These are phyloP conservation scores for Candida mattraensis DNA, from an alignment of 805 yeast genomes.

Conservation along the genomic window DNA sequence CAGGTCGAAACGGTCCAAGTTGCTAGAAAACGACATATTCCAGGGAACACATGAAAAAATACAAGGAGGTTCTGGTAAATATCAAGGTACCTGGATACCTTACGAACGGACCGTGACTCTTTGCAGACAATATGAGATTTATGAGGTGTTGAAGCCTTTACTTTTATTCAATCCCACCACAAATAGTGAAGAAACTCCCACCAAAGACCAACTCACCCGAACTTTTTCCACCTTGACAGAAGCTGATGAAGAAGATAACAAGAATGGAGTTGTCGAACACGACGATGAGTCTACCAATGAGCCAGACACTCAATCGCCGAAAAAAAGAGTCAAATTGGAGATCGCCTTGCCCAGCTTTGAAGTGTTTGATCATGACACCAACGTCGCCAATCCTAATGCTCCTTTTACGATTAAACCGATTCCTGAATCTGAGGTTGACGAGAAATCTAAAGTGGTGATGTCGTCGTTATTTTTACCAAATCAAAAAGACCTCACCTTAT, in stretches of 20 bases:
- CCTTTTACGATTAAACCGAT: slow-evolving; percentile 53
- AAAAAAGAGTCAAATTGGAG: slow-evolving; percentile 13
- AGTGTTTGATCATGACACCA: slow-evolving; percentile 38
- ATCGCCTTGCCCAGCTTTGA: slow-evolving; percentile 25
- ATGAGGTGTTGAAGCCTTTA: slow-evolving; percentile 51
- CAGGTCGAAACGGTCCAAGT: slow-evolving; percentile 59
- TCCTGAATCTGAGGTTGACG: slow-evolving; percentile 25
- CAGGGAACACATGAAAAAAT: slow-evolving; percentile 68
- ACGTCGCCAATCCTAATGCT: slow-evolving; percentile 40
- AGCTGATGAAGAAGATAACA: slow-evolving; percentile 14
- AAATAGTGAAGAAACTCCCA: slow-evolving; percentile 42
- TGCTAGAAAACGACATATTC: slow-evolving; percentile 62
- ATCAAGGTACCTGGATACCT: slow-evolving; percentile 77
- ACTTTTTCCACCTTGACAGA: slow-evolving; percentile 23
- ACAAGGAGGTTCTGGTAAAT: slow-evolving; percentile 74
- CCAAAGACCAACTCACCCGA: slow-evolving; percentile 41
- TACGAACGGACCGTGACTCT: slow-evolving; percentile 56
- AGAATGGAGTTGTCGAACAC: neutral
- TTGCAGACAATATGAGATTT: slow-evolving; percentile 60
- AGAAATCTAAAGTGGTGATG: slow-evolving; percentile 38
- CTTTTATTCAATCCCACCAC: slow-evolving; percentile 42
- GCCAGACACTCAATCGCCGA: slow-evolving; percentile 8
- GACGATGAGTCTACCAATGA: neutral
- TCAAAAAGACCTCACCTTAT: slow-evolving; percentile 31
- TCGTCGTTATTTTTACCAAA: slow-evolving; percentile 52